These are phyloP conservation scores for Fonsecaea erecta DNA, from an alignment of 2,329 filamentous ascomycete species.

Conservation along the genomic window DNA sequence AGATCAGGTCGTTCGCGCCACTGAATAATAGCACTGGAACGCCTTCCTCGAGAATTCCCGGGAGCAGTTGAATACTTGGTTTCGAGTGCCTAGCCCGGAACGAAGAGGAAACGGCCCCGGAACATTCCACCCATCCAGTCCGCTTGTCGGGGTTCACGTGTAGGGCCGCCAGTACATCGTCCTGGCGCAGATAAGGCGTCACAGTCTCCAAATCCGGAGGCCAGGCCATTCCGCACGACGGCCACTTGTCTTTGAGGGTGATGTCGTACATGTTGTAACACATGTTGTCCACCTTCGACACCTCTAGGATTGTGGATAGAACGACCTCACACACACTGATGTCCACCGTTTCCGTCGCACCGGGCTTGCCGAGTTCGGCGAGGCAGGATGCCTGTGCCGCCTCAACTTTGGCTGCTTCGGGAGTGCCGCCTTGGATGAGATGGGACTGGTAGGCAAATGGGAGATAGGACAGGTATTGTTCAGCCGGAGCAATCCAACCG, in stretches of 20 bases:
- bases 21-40: constrained; percentile 87
- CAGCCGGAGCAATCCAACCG: constrained; percentile 89
- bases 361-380: constrained; percentile 62
- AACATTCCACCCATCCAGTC: constrained; percentile 91
- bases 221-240: constrained; percentile 97
- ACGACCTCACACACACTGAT: constrained; percentile 74
- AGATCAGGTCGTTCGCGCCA: constrained; percentile 91
- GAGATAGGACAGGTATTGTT: constrained; percentile 89
- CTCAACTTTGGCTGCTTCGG: constrained; percentile 68
- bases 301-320: constrained; percentile 70
- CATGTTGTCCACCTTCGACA: constrained; percentile 64
- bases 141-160: constrained; percentile 81
- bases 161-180: constrained; percentile 78
- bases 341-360: constrained; percentile 67
- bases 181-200: constrained; percentile 79
- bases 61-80: constrained; percentile 75
- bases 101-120: constrained; percentile 71
- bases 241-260: constrained; percentile 76
- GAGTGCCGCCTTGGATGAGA: constrained; percentile 70
- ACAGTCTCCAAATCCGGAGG: constrained; percentile 80
- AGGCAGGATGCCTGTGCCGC: constrained; percentile 71
- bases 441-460: constrained; percentile 78
- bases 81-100: constrained; percentile 74
- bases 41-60: constrained; percentile 72
- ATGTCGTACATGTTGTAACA: constrained; percentile 99